Conservation (phyloP, 176 grass and related monocot species). For the Carex myosuroides region DNA sequence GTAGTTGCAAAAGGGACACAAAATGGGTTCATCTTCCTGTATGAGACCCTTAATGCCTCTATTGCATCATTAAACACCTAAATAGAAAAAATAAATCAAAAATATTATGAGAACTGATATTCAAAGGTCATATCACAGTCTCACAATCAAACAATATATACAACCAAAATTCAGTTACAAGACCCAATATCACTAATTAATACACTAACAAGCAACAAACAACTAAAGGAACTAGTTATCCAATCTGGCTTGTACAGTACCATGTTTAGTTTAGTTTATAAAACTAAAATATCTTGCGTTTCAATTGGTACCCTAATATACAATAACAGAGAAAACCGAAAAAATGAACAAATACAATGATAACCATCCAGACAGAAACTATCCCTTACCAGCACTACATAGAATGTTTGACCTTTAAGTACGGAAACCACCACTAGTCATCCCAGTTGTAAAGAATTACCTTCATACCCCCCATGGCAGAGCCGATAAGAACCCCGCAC, state of each 20-base stretch:
- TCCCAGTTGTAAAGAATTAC: slow-evolving; percentile 24
- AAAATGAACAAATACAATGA: not conserved
- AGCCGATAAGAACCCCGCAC: slow-evolving; percentile 93
- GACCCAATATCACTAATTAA: not conserved
- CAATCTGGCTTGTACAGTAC: not conserved
- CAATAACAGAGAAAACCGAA: not conserved
- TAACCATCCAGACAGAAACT: not conserved
- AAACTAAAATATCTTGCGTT: not conserved
- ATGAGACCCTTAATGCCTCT: slow-evolving; percentile 94
- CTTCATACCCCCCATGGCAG: slow-evolving; percentile 99
- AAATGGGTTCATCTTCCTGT: slow-evolving; percentile 99
- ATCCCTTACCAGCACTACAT: not conserved
- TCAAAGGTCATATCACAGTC: slow-evolving; percentile 7
- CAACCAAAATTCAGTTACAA: not conserved
- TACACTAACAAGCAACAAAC: not conserved
- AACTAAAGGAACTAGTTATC: not conserved
- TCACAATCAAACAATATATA: not conserved
- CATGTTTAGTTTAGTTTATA: not conserved
- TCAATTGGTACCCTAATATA: not conserved
- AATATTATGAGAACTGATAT: slow-evolving; percentile 11
- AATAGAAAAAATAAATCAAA: slow-evolving; percentile 3
- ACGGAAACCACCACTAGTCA: not conserved
- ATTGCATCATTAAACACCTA: slow-evolving; percentile 97
- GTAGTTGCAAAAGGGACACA: slow-evolving; percentile 99
- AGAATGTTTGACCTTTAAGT: not conserved